Evolutionary conservation across 1,284 basidiomycete genomes (phyloP), one percentile per base, ranked within the genome.

Genomic region (Schizopora paradoxa): DNA sequence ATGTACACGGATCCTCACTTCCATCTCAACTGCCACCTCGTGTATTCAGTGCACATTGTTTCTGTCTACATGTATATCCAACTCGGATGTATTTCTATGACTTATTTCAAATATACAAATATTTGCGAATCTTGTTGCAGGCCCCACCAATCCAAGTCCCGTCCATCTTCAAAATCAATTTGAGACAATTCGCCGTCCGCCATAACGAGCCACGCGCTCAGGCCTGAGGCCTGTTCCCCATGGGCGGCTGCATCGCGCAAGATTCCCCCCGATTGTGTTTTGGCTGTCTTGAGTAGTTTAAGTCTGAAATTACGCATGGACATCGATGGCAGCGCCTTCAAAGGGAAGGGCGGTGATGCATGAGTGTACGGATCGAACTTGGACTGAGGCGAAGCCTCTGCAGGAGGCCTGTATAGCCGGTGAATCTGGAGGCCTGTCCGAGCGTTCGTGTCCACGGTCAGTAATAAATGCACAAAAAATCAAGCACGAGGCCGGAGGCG

Each of bases 141-240:
- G 2, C 86, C 86, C 58, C 81, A 74, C 83, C 86, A 87, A 43
- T 70, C 74, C 39, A 88, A 59, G 49, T 79, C 73, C 43, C 72
- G 72, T 8, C 56, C 52, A 45, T 77, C 73, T 25, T 73, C 67
- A 13, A 57, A 52, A 7, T 66, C 66, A 21, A 89, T 60, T 40
- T 68, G 64, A 19, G 66, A 62, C 28, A 77, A 64, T 5, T 58
- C 50, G 22, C 67, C 68, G 52, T 79, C 71, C 13, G 63, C 59
- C 70, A 83, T 71, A 35, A 64, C 65, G 34, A 82, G 57, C 77
- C 78, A 86, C 32, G 86, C 55, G 41, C 56, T 55, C 16, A 77
- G 49, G 4, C 58, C 57, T 10, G 58, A 56, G 7, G 10, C 10
- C 14, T n/a, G 18, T 19, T 35, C 22, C 26, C 21, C 39, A 19